Evolutionary conservation across 2,329 filamentous ascomycete genomes (phyloP).

Genomic region (Ophiognomonia clavigignenti-juglandacearum): DNA sequence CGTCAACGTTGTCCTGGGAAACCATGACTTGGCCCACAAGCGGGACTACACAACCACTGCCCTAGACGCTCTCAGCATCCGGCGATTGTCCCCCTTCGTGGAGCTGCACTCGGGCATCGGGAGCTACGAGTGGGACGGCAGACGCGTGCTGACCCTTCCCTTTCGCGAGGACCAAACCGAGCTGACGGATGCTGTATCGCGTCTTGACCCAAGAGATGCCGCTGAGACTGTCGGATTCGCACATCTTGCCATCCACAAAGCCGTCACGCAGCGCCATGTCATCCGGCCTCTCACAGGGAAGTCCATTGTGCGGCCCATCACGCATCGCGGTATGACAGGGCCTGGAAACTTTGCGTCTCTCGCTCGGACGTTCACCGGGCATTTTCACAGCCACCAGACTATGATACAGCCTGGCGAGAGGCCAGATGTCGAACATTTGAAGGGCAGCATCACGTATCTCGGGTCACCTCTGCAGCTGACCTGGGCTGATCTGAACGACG

Average conservation of each 20-base stretch:
- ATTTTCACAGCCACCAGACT: slow-evolving; percentile 28
- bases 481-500: slow-evolving; percentile 28
- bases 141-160: slow-evolving; percentile 26
- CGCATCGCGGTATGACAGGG: slow-evolving; percentile 24
- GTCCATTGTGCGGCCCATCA: slow-evolving; percentile 13
- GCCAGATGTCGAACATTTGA: slow-evolving; percentile 6
- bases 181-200: slow-evolving; percentile 21
- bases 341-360: slow-evolving; percentile 22
- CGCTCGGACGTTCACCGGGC: slow-evolving; percentile 28
- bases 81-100: slow-evolving; percentile 20
- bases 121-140: neutral
- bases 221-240: slow-evolving; percentile 25
- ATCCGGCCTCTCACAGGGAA: slow-evolving; percentile 9
- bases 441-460: slow-evolving; percentile 26
- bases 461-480: slow-evolving; percentile 27
- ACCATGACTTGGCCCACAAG: slow-evolving; percentile 28
- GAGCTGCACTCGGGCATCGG: neutral
- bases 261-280: slow-evolving; percentile 25
- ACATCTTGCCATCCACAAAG: slow-evolving; percentile 28
- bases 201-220: slow-evolving; percentile 19
- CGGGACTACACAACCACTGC: slow-evolving; percentile 25
- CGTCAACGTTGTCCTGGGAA: slow-evolving; percentile 27
- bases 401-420: slow-evolving; percentile 19
- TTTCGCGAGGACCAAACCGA: slow-evolving; percentile 28
- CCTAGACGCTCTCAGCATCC: slow-evolving; percentile 20